Conservation (phyloP, 352 stramenopile species). For the Phytopythium ostracodes region DNA sequence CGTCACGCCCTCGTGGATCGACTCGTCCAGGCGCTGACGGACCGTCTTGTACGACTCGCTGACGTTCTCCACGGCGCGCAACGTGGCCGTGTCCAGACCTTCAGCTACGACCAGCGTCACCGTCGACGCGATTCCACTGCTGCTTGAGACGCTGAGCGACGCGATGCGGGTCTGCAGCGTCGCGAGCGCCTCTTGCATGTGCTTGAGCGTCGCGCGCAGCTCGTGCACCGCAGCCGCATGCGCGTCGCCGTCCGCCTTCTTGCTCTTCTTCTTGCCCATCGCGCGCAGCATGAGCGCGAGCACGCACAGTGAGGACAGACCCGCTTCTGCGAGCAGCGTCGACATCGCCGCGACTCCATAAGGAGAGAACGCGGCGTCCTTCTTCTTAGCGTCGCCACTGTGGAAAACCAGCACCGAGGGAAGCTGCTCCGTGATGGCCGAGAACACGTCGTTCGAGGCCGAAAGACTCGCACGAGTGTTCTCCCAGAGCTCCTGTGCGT, state of each 20-base stretch:
- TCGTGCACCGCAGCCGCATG: conserved; percentile 18
- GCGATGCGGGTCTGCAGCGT: conserved; percentile 35
- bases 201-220: conserved; percentile 55
- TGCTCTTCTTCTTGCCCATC: conserved; percentile 58
- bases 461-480: conserved; percentile 15
- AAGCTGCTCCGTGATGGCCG: conserved; percentile 20
- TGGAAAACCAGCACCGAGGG: conserved; percentile 15
- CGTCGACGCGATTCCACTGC: not conserved
- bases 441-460: conserved; percentile 28
- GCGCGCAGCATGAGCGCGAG: conserved; percentile 39
- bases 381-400: not conserved
- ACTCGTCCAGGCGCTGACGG: conserved; percentile 26
- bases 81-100: conserved; percentile 22
- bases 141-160: conserved; percentile 20
- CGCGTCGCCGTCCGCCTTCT: conserved; percentile 47
- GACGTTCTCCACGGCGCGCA: conserved; percentile 22
- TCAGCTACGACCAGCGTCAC: conserved; percentile 2
- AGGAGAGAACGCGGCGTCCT: conserved; percentile 29
- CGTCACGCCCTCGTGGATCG: conserved; percentile 28
- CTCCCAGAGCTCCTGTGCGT: not conserved
- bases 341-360: conserved; percentile 49
- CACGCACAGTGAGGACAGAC: conserved; percentile 48
- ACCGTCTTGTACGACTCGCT: conserved; percentile 33
- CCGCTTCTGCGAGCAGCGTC: conserved; percentile 51
- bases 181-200: conserved; percentile 45